These are phyloP conservation scores for Fagopyrum homotropicum DNA, from an alignment of 148 eudicot genomes.

Conservation along the genomic window DNA sequence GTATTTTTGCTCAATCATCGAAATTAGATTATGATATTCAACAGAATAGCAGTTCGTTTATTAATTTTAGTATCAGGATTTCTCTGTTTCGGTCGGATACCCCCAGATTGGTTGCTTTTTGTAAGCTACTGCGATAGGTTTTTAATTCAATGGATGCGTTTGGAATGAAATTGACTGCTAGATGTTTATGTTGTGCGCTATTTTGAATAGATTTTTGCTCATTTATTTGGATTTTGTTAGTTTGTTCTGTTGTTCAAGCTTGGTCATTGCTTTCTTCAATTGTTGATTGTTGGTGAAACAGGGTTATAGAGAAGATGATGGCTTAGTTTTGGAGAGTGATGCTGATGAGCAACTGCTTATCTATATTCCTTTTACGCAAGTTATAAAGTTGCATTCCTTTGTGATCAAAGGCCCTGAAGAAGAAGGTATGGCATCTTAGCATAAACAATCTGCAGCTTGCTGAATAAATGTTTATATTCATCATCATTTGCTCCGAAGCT, in stretches of 20 bases:
- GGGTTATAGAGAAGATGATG: constrained; percentile 98
- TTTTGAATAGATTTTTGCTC: background rate
- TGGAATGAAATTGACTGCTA: background rate
- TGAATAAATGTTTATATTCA: background rate
- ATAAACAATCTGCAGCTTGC: background rate
- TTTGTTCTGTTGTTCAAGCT: background rate
- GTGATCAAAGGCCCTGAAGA: constrained; percentile 78
- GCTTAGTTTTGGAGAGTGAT: constrained; percentile 83
- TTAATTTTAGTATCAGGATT: background rate
- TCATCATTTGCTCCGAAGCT: background rate
- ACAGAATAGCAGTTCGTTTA: background rate
- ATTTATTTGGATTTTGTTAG: background rate
- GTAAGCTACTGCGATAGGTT: background rate
- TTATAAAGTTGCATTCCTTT: constrained; percentile 79
- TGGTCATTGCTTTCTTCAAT: background rate
- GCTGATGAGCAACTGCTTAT: constrained; percentile 95
- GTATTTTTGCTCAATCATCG: background rate
- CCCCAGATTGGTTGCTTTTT: background rate
- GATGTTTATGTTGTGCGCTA: background rate
- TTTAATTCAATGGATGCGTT: background rate
- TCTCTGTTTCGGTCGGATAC: background rate
- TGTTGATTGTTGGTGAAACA: constrained; percentile 22
- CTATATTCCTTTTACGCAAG: constrained; percentile 82
- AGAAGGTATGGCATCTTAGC: constrained; percentile 48
- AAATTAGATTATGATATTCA: background rate